Conservation (phyloP, 306 rosid species). For the Canavalia gladiata region DNA sequence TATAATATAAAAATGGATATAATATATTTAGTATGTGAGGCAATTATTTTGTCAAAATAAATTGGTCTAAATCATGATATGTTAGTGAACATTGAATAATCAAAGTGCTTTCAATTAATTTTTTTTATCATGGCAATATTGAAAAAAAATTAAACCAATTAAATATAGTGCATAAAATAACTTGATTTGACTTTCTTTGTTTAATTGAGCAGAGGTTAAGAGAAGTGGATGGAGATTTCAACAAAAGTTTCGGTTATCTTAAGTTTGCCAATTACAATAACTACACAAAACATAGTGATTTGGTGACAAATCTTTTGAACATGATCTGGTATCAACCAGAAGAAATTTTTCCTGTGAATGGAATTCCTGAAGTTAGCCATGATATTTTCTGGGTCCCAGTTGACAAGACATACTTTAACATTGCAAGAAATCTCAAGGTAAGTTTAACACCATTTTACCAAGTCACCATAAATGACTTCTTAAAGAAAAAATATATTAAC, state of each 20-base stretch:
- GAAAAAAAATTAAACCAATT: background rate
- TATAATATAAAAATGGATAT: no score
- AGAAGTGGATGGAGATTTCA: conserved; percentile 71
- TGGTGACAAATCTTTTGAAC: conserved; percentile 60
- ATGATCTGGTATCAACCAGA: conserved; percentile 79
- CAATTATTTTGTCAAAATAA: no score
- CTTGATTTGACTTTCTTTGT: background rate
- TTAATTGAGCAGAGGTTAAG: conserved; percentile 61
- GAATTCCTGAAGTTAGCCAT: conserved; percentile 70
- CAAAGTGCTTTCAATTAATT: no score
- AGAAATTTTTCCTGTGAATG: conserved; percentile 66
- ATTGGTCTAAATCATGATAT: no score
- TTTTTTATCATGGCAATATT: no score
- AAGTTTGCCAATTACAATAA: conserved; percentile 59
- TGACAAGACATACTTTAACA: conserved; percentile 53
- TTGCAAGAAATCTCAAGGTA: conserved; percentile 67
- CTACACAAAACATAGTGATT: conserved; percentile 42
- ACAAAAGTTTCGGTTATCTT: conserved; percentile 60
- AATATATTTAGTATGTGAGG: no score
- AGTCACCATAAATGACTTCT: background rate
- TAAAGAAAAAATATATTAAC: background rate
- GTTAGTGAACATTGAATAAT: no score
- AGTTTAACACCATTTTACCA: background rate
- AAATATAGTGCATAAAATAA: background rate
- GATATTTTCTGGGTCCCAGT: conserved; percentile 75